These are phyloP conservation scores for Wickerhamiella hasegawae DNA, from an alignment of 805 yeast species.

Conservation along the genomic window DNA sequence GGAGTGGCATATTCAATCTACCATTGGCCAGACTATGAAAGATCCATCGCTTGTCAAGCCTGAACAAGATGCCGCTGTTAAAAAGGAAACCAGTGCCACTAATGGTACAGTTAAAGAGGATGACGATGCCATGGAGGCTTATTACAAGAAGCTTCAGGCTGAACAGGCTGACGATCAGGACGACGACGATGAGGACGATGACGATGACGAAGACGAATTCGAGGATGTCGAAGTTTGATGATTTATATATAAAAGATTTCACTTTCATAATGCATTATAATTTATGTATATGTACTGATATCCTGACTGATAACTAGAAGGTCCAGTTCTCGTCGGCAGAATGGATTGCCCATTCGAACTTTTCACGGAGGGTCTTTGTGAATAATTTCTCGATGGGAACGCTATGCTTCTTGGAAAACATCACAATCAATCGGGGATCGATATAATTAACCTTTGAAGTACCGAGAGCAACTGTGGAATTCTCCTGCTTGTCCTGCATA, in stretches of 20 bases:
- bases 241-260: neutral
- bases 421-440: constrained; percentile 82
- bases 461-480: constrained; percentile 81
- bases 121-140: constrained; percentile 16
- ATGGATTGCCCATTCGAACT: constrained; percentile 92
- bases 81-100: neutral
- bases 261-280: too few relatives aligned
- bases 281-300: too few relatives aligned
- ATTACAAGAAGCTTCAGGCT: constrained; percentile 14
- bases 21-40: constrained; percentile 41
- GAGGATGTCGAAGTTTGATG: constrained; percentile 9
- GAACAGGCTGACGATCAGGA: constrained; percentile 9
- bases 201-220: constrained; percentile 17
- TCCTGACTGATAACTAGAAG: constrained; percentile 30
- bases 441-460: constrained; percentile 91
- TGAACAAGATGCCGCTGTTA: neutral
- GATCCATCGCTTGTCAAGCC: neutral
- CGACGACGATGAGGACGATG: constrained; percentile 13
- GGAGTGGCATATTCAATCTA: constrained; percentile 85
- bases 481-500: constrained; percentile 83
- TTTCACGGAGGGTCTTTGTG: constrained; percentile 79
- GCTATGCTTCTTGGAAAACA: constrained; percentile 67
- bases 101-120: too few relatives aligned
- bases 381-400: constrained; percentile 89
- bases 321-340: constrained; percentile 79